phyloP scores from a whole-genome alignment of 2,329 filamentous ascomycete species.

The Fusarium bactridioides region DNA sequence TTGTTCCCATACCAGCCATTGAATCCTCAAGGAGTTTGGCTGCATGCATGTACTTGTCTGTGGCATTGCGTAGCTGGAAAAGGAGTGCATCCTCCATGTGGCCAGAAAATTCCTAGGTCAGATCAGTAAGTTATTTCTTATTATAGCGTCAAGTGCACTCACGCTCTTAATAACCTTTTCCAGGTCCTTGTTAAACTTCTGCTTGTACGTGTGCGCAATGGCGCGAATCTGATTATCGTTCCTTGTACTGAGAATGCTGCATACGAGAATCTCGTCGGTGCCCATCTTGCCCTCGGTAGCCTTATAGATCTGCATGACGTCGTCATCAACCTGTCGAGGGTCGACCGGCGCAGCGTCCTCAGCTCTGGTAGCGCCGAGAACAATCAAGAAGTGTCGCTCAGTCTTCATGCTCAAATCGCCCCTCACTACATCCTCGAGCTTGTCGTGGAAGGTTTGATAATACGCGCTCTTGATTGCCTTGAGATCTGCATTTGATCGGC shows the following conservation, averaged over 20 bases:
- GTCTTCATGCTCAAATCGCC: conserved; percentile 88
- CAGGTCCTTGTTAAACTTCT: conserved; percentile 74
- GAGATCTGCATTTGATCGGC: conserved; percentile 86
- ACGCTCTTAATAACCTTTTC: conserved; percentile 77
- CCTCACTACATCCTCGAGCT: conserved; percentile 76
- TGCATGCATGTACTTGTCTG: conserved; percentile 85
- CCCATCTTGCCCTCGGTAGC: conserved; percentile 77
- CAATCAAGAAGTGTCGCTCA: conserved; percentile 82
- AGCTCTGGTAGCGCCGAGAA: conserved; percentile 75
- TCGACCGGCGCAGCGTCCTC: conserved; percentile 81
- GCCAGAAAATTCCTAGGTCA: conserved; percentile 76
- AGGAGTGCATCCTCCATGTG: conserved; percentile 90
- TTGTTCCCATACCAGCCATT: conserved; percentile 89
- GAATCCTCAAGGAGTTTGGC: conserved; percentile 82
- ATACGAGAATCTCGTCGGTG: conserved; percentile 79
- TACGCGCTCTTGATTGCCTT: conserved; percentile 85
- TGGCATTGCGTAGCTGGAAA: conserved; percentile 78
- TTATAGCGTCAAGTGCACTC: conserved; percentile 36
- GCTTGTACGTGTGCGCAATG: conserved; percentile 77
- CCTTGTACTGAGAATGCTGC: conserved; percentile 76
- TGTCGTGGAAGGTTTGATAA: conserved; percentile 68
- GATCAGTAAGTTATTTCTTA: not conserved
- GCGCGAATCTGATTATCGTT: conserved; percentile 87
- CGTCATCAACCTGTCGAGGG: conserved; percentile 75
- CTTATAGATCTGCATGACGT: conserved; percentile 78